Conservation (phyloP, 2,329 filamentous ascomycete species). For the Xylariaceae sp. region DNA sequence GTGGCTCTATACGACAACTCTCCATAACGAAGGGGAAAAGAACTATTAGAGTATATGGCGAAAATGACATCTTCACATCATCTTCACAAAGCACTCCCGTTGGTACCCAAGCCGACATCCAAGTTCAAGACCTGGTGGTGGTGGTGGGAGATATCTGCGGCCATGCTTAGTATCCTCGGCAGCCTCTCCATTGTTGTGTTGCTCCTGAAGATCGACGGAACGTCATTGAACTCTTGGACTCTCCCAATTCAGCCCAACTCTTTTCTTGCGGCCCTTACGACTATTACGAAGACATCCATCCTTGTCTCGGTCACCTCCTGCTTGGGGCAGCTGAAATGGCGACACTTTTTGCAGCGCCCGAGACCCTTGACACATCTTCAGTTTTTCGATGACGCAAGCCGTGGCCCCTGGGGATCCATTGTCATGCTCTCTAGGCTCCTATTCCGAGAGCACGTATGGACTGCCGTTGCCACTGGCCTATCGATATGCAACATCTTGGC, state of each 20-base stretch:
- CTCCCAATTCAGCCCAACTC: slow-evolving; percentile 28
- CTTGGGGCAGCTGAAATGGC: slow-evolving; percentile 35
- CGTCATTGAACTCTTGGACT: slow-evolving; percentile 2
- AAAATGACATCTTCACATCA: too few species aligned
- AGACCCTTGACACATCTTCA: slow-evolving; percentile 24
- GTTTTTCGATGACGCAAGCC: slow-evolving; percentile 26
- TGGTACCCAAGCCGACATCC: too few species aligned
- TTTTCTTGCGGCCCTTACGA: slow-evolving; percentile 31
- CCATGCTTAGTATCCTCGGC: slow-evolving; percentile 2
- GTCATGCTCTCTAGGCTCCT: neutral
- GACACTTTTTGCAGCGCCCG: slow-evolving; percentile 20
- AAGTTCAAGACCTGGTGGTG: slow-evolving; percentile 15
- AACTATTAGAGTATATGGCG: too few species aligned
- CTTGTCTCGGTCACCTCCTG: slow-evolving; percentile 28
- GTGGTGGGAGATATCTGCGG: slow-evolving; percentile 14
- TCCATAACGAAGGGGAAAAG: too few species aligned
- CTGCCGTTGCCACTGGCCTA: neutral
- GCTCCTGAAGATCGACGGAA: neutral
- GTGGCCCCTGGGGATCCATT: slow-evolving; percentile 24
- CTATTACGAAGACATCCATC: slow-evolving; percentile 27
- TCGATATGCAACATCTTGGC: neutral
- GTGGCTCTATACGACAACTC: too few species aligned
- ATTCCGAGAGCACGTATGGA: neutral
- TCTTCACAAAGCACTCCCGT: too few species aligned
- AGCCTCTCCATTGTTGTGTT: neutral